Evolutionary conservation across 2,329 filamentous ascomycete species (phyloP), one percentile per base, ranked within the genome.

Genomic region (Chrysosporium queenslandicum): DNA sequence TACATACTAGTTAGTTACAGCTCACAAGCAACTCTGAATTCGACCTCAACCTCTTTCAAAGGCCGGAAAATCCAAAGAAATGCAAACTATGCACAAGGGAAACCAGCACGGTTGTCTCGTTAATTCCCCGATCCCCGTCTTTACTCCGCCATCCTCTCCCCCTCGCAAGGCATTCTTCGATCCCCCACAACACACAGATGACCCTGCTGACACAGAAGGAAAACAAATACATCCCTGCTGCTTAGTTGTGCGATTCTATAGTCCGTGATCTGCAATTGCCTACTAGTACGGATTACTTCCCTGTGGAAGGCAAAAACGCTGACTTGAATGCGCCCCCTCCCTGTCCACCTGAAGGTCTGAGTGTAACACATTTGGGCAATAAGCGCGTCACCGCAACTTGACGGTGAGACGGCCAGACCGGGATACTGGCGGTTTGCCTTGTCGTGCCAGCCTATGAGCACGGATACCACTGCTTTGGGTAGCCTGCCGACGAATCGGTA

Each of bases 331-430:
- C n/a, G n/a, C n/a, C n/a, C n/a, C n/a, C n/a, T n/a, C n/a, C n/a
- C n/a, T n/a, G n/a, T n/a, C 16, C 12, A 11, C 14, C 27, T 42
- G 36, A 42, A 50, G 27, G 20, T 34, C 47, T 21, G 47, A 41
- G 47, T 50, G 47, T 50, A 50, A 50, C 47, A 32, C 36, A 32
- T 42, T n/a, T 34, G 25, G 47, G 25, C 47, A 9, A 34, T 50
- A 50, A 50, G 47, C 47, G 47, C 47, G 37, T 23, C 47, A 42
- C 37, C 37, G 39, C 36, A 40, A 50, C 23, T 50, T 50, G 46
- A 29, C 36, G 34, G 46, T 49, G 36, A 39, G 46, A 41, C 46
- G 46, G 46, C 46, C 47, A 50, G 47, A 41, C 47, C 37, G 16
- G 47, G 47, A 50, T 50, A 42, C 27, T 11, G 27, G 37, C 47